Conservation (phyloP, 768 basidiomycete genomes). For the Boletus tylopilopsis region DNA sequence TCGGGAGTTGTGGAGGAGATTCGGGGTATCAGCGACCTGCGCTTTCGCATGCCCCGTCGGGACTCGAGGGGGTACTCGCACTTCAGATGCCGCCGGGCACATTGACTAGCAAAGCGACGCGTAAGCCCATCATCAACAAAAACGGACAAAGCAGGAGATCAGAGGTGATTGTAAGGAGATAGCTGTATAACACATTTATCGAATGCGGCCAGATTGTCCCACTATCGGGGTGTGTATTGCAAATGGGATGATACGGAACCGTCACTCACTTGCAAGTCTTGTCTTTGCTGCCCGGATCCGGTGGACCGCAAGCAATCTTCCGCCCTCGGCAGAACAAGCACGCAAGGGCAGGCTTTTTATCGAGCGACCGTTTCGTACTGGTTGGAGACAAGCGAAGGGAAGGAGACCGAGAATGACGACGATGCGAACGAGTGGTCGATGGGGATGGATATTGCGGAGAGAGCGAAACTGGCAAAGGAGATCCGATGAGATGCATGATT, state of each 20-base stretch:
- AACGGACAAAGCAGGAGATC: slow-evolving; percentile 22
- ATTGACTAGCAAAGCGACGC: slow-evolving; percentile 51
- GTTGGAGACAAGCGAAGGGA: slow-evolving; percentile 19
- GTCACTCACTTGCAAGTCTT: slow-evolving; percentile 63
- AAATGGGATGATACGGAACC: neutral
- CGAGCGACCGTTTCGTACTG: slow-evolving; percentile 24
- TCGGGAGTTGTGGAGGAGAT: slow-evolving; percentile 26
- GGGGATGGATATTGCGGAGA: slow-evolving; percentile 10
- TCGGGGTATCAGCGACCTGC: slow-evolving; percentile 34
- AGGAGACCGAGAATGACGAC: slow-evolving; percentile 23
- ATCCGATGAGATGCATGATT: slow-evolving; percentile 21
- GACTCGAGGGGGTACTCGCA: slow-evolving; percentile 73
- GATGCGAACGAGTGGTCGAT: slow-evolving; percentile 19
- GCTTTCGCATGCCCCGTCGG: slow-evolving; percentile 59
- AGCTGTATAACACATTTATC: slow-evolving; percentile 2
- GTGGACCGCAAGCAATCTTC: slow-evolving; percentile 68
- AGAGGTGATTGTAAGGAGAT: slow-evolving; percentile 25
- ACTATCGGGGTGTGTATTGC: neutral
- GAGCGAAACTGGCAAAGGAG: slow-evolving; percentile 7
- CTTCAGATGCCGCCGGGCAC: slow-evolving; percentile 60
- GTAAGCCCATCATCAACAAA: slow-evolving; percentile 18
- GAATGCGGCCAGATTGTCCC: slow-evolving; percentile 11
- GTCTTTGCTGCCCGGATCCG: slow-evolving; percentile 47
- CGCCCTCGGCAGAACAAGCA: slow-evolving; percentile 65
- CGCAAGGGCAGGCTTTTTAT: slow-evolving; percentile 59